Evolutionary conservation across 768 basidiomycete genomes (phyloP).

Genomic region (Lentinula edodes): DNA sequence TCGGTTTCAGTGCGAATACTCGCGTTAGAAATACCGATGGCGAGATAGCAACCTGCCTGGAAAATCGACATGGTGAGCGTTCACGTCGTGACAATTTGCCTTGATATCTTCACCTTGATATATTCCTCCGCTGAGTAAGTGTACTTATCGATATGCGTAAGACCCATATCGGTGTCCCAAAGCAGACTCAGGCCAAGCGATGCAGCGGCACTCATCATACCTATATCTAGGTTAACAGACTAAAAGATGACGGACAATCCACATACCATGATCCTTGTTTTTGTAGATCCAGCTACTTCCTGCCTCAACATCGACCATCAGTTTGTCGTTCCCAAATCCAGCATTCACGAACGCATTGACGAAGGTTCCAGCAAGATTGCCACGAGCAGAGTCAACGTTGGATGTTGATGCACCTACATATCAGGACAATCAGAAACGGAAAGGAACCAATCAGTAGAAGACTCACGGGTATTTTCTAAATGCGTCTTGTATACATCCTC

Average conservation of each 20-base stretch:
- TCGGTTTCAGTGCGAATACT: slow-evolving; percentile 91
- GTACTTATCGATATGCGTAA: slow-evolving; percentile 95
- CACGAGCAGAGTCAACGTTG: slow-evolving; percentile 88
- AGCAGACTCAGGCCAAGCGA: slow-evolving; percentile 88
- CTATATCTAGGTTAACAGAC: slow-evolving; percentile 27
- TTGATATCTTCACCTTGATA: slow-evolving; percentile 61
- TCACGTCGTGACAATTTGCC: neutral
- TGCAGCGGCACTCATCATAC: slow-evolving; percentile 95
- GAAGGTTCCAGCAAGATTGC: slow-evolving; percentile 93
- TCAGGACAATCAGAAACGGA: neutral
- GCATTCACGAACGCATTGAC: slow-evolving; percentile 99
- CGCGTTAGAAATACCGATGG: slow-evolving; percentile 88
- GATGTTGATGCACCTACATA: slow-evolving; percentile 21
- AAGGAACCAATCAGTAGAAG: neutral
- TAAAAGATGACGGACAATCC: neutral
- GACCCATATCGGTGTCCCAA: slow-evolving; percentile 94
- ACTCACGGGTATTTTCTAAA: slow-evolving; percentile 79
- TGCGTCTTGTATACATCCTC: slow-evolving; percentile 99
- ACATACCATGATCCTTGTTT: slow-evolving; percentile 93
- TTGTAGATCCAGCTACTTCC: slow-evolving; percentile 99
- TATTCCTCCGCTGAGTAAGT: slow-evolving; percentile 94
- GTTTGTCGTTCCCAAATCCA: slow-evolving; percentile 96
- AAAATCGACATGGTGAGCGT: neutral
- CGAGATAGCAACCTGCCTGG: slow-evolving; percentile 88
- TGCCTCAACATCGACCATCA: slow-evolving; percentile 95